Base-by-base conservation (phyloP, 2,329 filamentous ascomycete genomes). In the Colletotrichum eremochloae region DNA sequence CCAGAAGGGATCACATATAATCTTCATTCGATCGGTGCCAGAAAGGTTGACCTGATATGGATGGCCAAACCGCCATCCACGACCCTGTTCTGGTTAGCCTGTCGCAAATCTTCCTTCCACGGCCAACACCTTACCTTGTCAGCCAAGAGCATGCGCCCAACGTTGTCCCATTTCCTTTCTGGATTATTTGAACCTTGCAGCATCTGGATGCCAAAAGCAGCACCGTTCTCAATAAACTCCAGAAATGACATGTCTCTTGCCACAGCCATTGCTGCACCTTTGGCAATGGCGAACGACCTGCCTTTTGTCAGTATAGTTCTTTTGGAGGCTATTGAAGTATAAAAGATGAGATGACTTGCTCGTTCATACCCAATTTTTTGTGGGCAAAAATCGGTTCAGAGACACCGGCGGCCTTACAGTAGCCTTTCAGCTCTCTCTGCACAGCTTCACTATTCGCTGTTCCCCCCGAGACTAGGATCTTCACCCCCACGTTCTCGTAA, bases 161-260 rank as follows among this genome's bases (percentile, higher is more conserved):
- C 5, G 1, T 48, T n/a, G 5, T 66, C 42, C 63, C 63, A 66
- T 24, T 14, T 1, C 11, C 46, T 20, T 3, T 33, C 11, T 8
- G 8, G 15, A 3, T 52, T 38, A 1, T 2, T 24, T 2, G 8
- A n/a, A 6, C 65, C 44, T 29, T 33, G 38, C 11, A 36, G 15
- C 65, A 55, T 62, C n/a, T 68, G 65, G 6, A 68, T 44, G 20
- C 65, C 65, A 7, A 68, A 68, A 2, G 46, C 36, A 7, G 65
- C 65, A 8, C 65, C 65, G 2, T 46, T 52, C 33, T 44, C 24
- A 5, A 68, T 61, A 18, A 44, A 68, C 18, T 44, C n/a, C 31
- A 7, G 2, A 0, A 68, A 12, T 20, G 46, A 29, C n/a, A 52
- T 42, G 1, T 2, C 5, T 2, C 8, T 38, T 14, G 36, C 46